Base-by-base conservation (phyloP, 345 rosid genomes). In the Populus ilicifolia region DNA sequence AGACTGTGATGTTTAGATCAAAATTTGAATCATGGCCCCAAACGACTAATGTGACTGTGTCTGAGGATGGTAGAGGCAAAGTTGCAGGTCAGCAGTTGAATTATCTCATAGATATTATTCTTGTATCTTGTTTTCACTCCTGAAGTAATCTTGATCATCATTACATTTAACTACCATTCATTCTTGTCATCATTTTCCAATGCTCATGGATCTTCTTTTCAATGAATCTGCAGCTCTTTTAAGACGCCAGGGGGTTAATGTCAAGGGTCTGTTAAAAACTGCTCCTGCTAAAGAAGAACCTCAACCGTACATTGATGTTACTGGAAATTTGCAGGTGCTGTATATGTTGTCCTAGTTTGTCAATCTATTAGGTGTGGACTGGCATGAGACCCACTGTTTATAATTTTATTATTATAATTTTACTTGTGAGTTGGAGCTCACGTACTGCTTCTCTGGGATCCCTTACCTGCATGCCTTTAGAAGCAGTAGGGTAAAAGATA, bases 31-130 rank as follows among this genome's bases (percentile, higher is more conserved):
- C 93, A 52, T 96, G 99, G 99, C 97, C 98, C 17, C 81, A 85
- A 81, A 77, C 86, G 46, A 79, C 84, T 82, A 84, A 86, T 46
- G 90, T 80, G 72, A 78, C 97, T 35, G 96, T 92, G 50, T 87
- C 98, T 6, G 94, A 89, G 86, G 98, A 94, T 83, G 99, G 99
- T 78, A 89, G 97, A 86, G 97, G 99, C 88, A 94, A 94, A 86
- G 98, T 96, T 79, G 99, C 99, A 78, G 98, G 99, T 96, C 46
- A 70, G 85, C 70, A 71, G 52, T 75, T 30, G 69, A 36, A 59
- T 38, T 76, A n/a, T 75, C 75, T 69, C 67, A 27, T 56, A 48
- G n/a, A 33, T 61, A 50, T 70, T 67, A 56, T 65, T 30, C 18
- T 46, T 78, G 64, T 46, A 21, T 41, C 69, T 71, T 70, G 72